Evolutionary conservation across 176 grass and related monocot species (phyloP), one percentile per base, ranked within the genome.

Genomic region (Carex cristatella): DNA sequence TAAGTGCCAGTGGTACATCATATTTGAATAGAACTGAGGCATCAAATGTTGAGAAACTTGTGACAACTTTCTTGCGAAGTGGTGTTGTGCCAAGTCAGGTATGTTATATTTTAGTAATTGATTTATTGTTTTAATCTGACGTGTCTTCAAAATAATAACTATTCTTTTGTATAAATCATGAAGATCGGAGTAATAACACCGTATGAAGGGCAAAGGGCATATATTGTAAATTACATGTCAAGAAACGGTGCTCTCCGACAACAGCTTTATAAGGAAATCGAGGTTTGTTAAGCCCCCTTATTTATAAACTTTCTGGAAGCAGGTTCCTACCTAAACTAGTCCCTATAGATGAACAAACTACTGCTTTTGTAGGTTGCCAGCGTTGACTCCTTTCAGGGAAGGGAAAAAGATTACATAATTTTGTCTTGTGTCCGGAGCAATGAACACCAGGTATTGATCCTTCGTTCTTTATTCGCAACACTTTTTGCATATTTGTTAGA

Each of bases 321-420:
- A 42, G 5, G 51, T 79, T 79, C 31, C 11, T 78, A 56, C 27
- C 51, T 33, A 78, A 57, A 78, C 12, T 58, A 58, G 49, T 56
- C 4, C 6, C 18, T 9, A 18, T 79, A 79, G 28, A 33, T 79
- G 46, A 35, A 56, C 33, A 79, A 32, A 33, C 53, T 79, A 71
- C 82, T 68, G 33, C 54, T 82, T 30, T 79, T 90, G 73, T 90
- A 98, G 95, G 96, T 99, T 81, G 96, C 96, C 42, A 99, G 97
- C 87, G 97, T 99, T 9, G 97, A 99, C 87, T 99, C 97, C 18
- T 99, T 99, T 81, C 97, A 99, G 82, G 97, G 97, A 57, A 94
- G 97, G 87, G 97, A 99, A 79, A 99, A 99, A 86, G 97, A 99
- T 87, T 99, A 99, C 84, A 99, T 99, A 81, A 99, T 99, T 82